Evolutionary conservation across 345 rosid species (phyloP).

Genomic region (Murraya koenigii): DNA sequence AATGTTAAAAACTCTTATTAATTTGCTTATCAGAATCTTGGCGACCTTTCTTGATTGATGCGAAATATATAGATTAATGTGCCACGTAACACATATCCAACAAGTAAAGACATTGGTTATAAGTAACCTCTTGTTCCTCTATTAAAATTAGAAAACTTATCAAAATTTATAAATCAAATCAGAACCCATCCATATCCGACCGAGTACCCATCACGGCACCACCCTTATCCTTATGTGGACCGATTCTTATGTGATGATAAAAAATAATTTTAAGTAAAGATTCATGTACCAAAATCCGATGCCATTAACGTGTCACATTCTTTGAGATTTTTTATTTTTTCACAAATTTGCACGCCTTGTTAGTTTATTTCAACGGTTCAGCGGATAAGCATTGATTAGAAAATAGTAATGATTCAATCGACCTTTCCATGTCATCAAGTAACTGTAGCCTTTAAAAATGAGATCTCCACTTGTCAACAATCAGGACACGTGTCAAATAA

Average conservation of each 20-base stretch:
- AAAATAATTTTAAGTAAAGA: too few species aligned
- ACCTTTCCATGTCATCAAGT: conserved; percentile 1
- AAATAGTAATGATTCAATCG: not conserved
- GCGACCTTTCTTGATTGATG: not conserved
- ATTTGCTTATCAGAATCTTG: not conserved
- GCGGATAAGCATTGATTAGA: conserved; percentile 4
- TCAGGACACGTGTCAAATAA: not conserved
- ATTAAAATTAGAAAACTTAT: too few species aligned
- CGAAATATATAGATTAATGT: not conserved
- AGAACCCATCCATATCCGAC: too few species aligned
- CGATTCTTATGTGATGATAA: too few species aligned
- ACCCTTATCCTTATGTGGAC: fast-evolving
- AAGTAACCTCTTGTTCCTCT: not conserved
- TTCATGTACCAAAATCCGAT: not conserved
- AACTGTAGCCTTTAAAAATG: not conserved
- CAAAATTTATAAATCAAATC: too few species aligned
- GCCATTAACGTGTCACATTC: not conserved
- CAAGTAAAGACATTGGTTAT: not conserved
- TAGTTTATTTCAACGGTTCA: not conserved
- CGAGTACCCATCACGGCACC: too few species aligned
- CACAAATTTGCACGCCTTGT: not conserved
- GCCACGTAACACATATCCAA: not conserved
- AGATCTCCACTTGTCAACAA: not conserved
- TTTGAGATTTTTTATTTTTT: not conserved
- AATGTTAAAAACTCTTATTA: not conserved